Evolutionary conservation across 441 rosid genomes (phyloP).

Genomic region (Francoa sonchifolia): DNA sequence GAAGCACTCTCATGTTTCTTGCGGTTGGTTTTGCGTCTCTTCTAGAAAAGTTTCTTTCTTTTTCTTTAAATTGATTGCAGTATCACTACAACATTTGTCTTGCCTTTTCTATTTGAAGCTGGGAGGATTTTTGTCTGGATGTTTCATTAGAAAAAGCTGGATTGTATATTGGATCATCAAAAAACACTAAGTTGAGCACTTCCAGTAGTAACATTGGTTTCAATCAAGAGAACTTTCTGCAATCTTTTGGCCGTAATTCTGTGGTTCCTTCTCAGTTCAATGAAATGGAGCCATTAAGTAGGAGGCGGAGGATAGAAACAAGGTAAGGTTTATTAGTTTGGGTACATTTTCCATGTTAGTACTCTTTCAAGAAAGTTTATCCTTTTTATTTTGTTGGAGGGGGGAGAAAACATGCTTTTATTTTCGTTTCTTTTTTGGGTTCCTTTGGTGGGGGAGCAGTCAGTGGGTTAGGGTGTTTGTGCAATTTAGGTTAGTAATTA

Average conservation of each 20-base stretch:
- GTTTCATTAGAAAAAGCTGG: constrained; percentile 67
- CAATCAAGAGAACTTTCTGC: constrained; percentile 23
- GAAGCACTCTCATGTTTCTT: constrained; percentile 58
- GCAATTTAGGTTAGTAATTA: neutral
- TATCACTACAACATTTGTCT: constrained; percentile 8
- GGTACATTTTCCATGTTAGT: too few relatives aligned
- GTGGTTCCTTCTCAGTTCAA: constrained; percentile 18
- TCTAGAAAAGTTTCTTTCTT: neutral
- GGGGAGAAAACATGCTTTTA: too few relatives aligned
- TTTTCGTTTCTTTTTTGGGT: neutral
- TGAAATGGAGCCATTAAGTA: constrained; percentile 31
- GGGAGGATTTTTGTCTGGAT: constrained; percentile 87
- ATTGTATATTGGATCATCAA: constrained; percentile 34
- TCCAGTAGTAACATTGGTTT: constrained; percentile 16
- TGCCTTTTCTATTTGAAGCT: constrained; percentile 33
- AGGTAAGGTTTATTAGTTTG: constrained; percentile 38
- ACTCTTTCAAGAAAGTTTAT: neutral
- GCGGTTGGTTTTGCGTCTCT: constrained; percentile 40
- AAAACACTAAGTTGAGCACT: constrained; percentile 17
- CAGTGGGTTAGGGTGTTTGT: neutral
- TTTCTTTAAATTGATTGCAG: constrained; percentile 3
- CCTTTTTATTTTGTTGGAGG: neutral
- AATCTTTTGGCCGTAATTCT: constrained; percentile 23
- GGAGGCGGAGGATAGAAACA: constrained; percentile 28
- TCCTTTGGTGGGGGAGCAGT: neutral